phyloP scores from a whole-genome alignment of 805 yeast genomes.

The Peterozyma toletana region DNA sequence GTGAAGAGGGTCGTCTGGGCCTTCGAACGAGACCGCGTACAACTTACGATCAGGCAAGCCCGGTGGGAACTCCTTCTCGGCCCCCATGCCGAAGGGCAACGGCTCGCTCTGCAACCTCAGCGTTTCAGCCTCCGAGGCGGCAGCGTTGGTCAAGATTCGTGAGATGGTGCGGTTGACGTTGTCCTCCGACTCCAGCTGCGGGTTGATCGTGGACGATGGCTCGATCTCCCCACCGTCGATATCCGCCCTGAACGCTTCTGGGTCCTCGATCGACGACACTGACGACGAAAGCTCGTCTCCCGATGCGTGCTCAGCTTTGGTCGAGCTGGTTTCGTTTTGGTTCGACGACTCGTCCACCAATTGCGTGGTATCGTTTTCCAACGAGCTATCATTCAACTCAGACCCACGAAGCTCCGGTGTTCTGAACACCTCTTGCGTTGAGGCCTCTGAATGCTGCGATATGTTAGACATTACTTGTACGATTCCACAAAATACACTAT shows the following conservation, averaged over 20 bases:
- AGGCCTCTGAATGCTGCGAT: too few species aligned
- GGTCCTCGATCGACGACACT: conserved; percentile 27
- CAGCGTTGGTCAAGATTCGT: conserved; percentile 33
- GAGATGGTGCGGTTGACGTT: conserved; percentile 27
- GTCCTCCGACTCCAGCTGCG: conserved; percentile 21
- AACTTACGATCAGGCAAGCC: conserved; percentile 43
- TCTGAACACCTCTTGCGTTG: too few species aligned
- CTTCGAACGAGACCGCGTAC: conserved; percentile 68
- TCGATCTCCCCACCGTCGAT: conserved; percentile 60
- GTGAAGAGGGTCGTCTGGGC: conserved; percentile 70
- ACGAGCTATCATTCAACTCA: too few species aligned
- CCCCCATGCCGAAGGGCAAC: conserved; percentile 59
- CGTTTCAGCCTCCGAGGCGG: conserved; percentile 4
- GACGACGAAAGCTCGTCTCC: conserved; percentile 23
- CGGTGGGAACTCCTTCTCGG: conserved; percentile 57
- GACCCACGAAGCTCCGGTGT: too few species aligned
- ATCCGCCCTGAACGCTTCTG: conserved; percentile 22
- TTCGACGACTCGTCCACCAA: too few species aligned
- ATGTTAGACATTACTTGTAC: too few species aligned
- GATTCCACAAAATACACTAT: too few species aligned
- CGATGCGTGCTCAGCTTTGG: too few species aligned
- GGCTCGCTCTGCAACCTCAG: conserved; percentile 9
- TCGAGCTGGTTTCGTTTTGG: too few species aligned
- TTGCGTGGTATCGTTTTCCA: too few species aligned
- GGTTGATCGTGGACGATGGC: conserved; percentile 44